Evolutionary conservation across 2,329 filamentous ascomycete genomes (phyloP), one percentile per base, ranked within the genome.

Genomic region (Neonectria hederae): DNA sequence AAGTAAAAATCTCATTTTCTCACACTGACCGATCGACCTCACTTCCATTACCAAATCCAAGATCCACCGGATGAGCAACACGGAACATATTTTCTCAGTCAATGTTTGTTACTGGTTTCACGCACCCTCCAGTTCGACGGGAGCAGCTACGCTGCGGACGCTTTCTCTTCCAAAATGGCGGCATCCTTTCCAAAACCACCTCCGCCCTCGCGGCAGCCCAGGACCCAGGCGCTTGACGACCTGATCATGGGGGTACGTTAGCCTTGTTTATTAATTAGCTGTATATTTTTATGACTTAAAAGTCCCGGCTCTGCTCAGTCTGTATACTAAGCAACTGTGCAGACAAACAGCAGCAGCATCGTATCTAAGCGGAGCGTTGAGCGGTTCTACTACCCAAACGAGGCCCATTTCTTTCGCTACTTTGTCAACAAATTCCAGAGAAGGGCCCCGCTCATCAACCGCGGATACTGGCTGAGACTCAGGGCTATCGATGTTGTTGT

Each of bases 291-390:
- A 28, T 40, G 19, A 38, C 8, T 28, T 45, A 17, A 9, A 30
- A 19, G 14, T 30, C 26, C 38, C 30, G 48, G 9, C 17, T 17
- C 21, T n/a, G 5, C 24, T 32, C 14, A 57, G 19, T 11, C 14
- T 10, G 48, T 56, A 69, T 35, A 66, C 67, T 65, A 32, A 62
- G 45, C 21, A 26, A 55, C 22, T 14, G 24, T 35, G 24, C 35
- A 92, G 87, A 97, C 94, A 62, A 97, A 97, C 77, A 94, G 90
- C 76, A 95, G 92, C 79, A 97, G 92, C 74, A 97, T 97, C 70
- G 90, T 94, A 17, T 97, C 94, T 14, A 97, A 97, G 77, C 85
- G 94, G 70, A 96, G 93, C 72, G 94, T 97, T n/a, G 94, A 97
- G 76, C 90, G 90, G 71, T 83, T 97, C 14, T 97, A 97, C 78